Conservation (phyloP, 2,329 filamentous ascomycete species). For the Alternaria atra region DNA sequence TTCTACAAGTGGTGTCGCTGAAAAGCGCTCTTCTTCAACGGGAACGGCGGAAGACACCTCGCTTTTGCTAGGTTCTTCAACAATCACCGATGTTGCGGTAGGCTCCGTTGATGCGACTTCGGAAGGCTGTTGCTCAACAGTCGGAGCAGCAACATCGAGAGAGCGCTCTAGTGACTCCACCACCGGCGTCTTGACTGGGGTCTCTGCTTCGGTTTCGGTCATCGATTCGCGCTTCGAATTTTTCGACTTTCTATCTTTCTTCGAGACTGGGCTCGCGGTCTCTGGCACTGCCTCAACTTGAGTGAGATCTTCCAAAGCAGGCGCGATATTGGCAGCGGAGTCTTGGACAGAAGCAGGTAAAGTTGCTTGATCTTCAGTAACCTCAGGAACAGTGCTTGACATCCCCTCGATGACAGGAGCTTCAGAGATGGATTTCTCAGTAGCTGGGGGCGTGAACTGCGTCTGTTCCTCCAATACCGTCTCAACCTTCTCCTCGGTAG, state of each 20-base stretch:
- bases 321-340: neutral
- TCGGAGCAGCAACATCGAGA: constrained; percentile 1
- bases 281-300: neutral
- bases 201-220: constrained; percentile 11
- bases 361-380: neutral
- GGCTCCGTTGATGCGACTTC: neutral
- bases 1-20: neutral
- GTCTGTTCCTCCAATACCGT: constrained; percentile 3
- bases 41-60: neutral
- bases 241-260: constrained; percentile 35
- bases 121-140: constrained; percentile 5
- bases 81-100: neutral
- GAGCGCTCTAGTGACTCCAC: constrained; percentile 13
- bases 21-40: neutral
- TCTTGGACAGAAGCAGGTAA: neutral
- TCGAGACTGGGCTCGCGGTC: neutral
- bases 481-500: constrained; percentile 18
- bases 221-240: constrained; percentile 33
- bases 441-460: neutral
- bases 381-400: neutral
- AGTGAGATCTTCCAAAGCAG: neutral
- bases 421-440: constrained; percentile 4
- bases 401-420: neutral
- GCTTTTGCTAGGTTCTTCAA: neutral
- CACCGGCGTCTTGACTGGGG: constrained; percentile 2